Evolutionary conservation across 495 filamentous ascomycete genomes (phyloP), one percentile per base, ranked within the genome.

Genomic region (Daldinia childiae): DNA sequence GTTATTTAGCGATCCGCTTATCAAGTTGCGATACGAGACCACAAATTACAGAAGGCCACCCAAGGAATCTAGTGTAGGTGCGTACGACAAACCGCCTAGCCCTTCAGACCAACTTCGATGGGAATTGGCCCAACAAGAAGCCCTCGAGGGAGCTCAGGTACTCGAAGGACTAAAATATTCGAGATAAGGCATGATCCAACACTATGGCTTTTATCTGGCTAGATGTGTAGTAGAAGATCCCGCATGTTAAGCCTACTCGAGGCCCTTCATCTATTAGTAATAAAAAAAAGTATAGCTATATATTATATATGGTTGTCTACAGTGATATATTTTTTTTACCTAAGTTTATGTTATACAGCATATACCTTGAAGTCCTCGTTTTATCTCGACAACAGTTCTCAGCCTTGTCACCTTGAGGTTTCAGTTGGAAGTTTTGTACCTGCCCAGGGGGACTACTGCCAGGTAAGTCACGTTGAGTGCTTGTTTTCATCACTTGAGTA

Each of bases 51-150:
- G 32, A 39, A 62, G 38, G 21, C 58, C 58, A 1, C 58, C 63
- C 24, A 24, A 59, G 34, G 63, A 62, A 59, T 24, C 62, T 34
- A 43, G 51, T 43, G 29, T 62, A 30, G 27, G 6, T 6, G 64
- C 56, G 15, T 58, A 71, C 43, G 74, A 78, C 24, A 78, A 76
- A 19, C 72, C 74, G 5, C 76, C 76, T 4, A 78, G 76, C 54
- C 76, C 76, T 27, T 76, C 76, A 39, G 76, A 74, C 21, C 76
- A 78, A 38, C 59, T 78, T 12, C 71, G 71, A 34, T 73, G 70
- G 76, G 76, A 78, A 48, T 63, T 71, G n/a, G 74, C 71, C 36
- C 68, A 64, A 21, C 68, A 64, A 41, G 62, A 75, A 68, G 65
- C 68, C 39, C 27, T 76, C 30, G 68, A 71, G 38, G 66, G 27